phyloP scores from a whole-genome alignment of 139 green algal genomes.

The Coelastrella sp. region DNA sequence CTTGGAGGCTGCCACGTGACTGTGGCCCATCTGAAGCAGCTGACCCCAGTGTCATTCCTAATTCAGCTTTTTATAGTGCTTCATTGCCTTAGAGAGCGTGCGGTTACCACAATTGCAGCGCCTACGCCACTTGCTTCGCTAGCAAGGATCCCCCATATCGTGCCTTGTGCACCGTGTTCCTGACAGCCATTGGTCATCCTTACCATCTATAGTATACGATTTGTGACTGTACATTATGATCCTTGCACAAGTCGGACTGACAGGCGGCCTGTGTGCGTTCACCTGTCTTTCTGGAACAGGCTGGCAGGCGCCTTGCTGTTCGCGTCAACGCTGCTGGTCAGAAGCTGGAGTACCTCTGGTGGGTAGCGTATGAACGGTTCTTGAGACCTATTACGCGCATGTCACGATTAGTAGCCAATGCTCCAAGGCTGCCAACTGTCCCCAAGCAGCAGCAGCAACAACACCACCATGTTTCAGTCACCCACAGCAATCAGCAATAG shows the following conservation, averaged over 20 bases:
- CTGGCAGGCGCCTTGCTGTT: constrained; percentile 48
- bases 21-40: background rate
- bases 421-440: too few relatives aligned
- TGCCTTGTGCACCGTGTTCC: too few relatives aligned
- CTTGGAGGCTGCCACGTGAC: constrained; percentile 51
- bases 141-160: constrained; percentile 11
- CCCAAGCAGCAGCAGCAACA: too few relatives aligned
- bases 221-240: too few relatives aligned
- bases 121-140: background rate
- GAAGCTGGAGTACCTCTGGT: constrained; percentile 83
- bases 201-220: too few relatives aligned
- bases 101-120: background rate
- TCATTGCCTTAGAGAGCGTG: too few relatives aligned
- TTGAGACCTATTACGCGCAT: too few relatives aligned
- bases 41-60: background rate
- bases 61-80: background rate
- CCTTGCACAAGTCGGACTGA: too few relatives aligned
- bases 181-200: too few relatives aligned
- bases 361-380: background rate
- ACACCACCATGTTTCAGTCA: too few relatives aligned
- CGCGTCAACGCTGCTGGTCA: constrained; percentile 65
- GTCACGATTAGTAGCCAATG: background rate
- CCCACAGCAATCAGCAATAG: too few relatives aligned
- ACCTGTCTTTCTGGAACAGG: constrained; percentile 20
- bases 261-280: too few relatives aligned